These are phyloP conservation scores for Poronia punctata DNA, from an alignment of 495 filamentous ascomycete genomes.

Conservation along the genomic window DNA sequence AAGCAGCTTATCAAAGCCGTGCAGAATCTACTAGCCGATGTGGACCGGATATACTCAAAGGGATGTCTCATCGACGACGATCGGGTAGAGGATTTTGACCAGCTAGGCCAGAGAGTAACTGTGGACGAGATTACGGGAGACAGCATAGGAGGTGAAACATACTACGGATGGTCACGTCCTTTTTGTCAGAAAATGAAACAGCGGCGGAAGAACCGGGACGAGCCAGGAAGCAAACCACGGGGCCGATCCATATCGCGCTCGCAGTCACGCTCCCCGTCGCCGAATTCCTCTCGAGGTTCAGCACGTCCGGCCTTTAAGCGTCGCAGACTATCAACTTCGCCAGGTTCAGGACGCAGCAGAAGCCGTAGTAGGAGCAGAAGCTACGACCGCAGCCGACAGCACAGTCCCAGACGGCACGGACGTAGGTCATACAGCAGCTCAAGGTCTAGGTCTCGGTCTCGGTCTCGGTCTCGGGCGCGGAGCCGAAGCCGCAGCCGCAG, in stretches of 20 bases:
- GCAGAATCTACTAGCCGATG: slow-evolving; percentile 60
- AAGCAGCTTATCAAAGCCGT: slow-evolving; percentile 57
- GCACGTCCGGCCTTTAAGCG: slow-evolving; percentile 27
- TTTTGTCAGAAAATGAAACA: slow-evolving; percentile 81
- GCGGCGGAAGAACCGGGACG: slow-evolving; percentile 33
- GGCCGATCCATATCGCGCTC: slow-evolving; percentile 25
- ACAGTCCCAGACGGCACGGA: slow-evolving; percentile 43
- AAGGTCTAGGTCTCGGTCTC: slow-evolving; percentile 31
- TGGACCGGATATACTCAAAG: slow-evolving; percentile 54
- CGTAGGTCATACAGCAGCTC: slow-evolving; percentile 28
- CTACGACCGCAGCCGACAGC: slow-evolving; percentile 33
- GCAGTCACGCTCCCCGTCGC: slow-evolving; percentile 28
- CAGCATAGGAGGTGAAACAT: slow-evolving; percentile 56
- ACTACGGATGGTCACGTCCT: slow-evolving; percentile 77
- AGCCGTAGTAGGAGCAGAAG: slow-evolving; percentile 25
- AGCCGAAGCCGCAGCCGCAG: too few species aligned
- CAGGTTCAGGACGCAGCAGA: slow-evolving; percentile 10
- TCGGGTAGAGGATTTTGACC: slow-evolving; percentile 52
- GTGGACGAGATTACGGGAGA: slow-evolving; percentile 56
- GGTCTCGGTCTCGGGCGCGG: slow-evolving; percentile 41
- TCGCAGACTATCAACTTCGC: slow-evolving; percentile 23
- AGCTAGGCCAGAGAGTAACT: slow-evolving; percentile 62
- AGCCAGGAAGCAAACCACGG: slow-evolving; percentile 9
- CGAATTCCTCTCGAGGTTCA: slow-evolving; percentile 18
- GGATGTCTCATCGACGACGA: slow-evolving; percentile 27